Evolutionary conservation across 2,329 filamentous ascomycete genomes (phyloP), one percentile per base, ranked within the genome.

Genomic region (Fusarium keratoplasticum): DNA sequence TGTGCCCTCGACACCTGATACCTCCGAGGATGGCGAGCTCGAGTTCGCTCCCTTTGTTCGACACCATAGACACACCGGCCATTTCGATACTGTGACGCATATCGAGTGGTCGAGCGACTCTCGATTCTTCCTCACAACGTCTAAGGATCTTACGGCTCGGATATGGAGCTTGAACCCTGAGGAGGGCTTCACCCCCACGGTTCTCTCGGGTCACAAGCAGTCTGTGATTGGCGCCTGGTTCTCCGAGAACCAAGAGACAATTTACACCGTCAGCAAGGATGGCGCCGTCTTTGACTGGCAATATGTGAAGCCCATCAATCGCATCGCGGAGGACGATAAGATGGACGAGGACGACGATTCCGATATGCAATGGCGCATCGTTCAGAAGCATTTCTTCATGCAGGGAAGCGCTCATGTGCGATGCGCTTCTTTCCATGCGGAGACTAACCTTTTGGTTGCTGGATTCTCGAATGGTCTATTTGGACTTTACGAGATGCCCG

Each of bases 101-200:
- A 93, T 99, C 64, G 93, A 97, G 81, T 99, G 97, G 96, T 98
- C 96, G 10, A 93, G 91, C 82, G 97, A 99, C 84, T 98, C 96
- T 14, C 89, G 96, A 29, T 99, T 99, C 86, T 96, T 99, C 82
- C 87, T 99, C 63, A 98, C 93, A 71, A 90, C 96, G 4, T 96
- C 95, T 20, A 98, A 95, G 81, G 96, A 99, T 80, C 84, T 98
- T 82, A 98, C 95, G 0, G 93, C 94, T 42, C 90, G 95, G 80
- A 94, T 99, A 90, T 99, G 96, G 96, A 98, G 95, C 81, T 85
- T 98, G 75, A 89, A 97, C 76, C 89, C 92, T 1, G 95, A 98
- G 79, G 94, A 96, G 70, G 94, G 93, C 2, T 98, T 98, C 83
- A 90, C 91, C 59, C 95, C 96, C 1, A 99, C 96, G 2, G 94